Evolutionary conservation across 441 rosid genomes (phyloP), one percentile per base, ranked within the genome.

Genomic region (Erysimum cheiri): DNA sequence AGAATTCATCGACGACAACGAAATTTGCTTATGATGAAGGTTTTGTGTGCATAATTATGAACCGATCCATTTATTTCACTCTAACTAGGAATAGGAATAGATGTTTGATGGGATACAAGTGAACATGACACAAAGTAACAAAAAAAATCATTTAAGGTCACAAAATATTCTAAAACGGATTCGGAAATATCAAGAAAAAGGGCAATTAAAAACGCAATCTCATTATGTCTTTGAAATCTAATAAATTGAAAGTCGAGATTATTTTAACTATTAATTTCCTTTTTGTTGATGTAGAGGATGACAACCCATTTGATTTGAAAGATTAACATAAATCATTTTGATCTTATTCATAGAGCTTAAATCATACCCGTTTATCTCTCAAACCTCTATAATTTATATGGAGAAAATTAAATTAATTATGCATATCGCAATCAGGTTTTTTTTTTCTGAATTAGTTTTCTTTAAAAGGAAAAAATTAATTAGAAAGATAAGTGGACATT

Each of bases 181-280:
- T 58, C 58, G 28, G 31, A 64, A 70, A 59, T 57, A 69, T 62
- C 60, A 55, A 55, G 74, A 32, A 70, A 31, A 64, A 43, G 31
- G 43, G 22, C 36, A 22, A 15, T 41, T 57, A 3, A 41, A 70
- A 50, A 64, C 29, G 22, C 28, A 70, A 36, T 59, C 72, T 76
- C 76, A 76, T 65, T 44, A 70, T 76, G 79, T 70, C 79, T 58
- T 76, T 76, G 76, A 70, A 76, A 58, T 70, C 72, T 70, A 50
- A 63, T n/a, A n/a, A n/a, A 56, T 63, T 70, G 65, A 70, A 70
- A 58, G 63, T 64, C 15, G 68, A 49, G 5, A 44, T 68, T 57
- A 53, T 43, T 54, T 24, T 61, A 54, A 74, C 61, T 36, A 68
- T 74, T 10, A 35, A 28, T 54, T 65, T 50, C 13, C 47, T 65